These are phyloP conservation scores for Sabuloglossum arenarium DNA, from an alignment of 495 filamentous ascomycete genomes.

Conservation along the genomic window DNA sequence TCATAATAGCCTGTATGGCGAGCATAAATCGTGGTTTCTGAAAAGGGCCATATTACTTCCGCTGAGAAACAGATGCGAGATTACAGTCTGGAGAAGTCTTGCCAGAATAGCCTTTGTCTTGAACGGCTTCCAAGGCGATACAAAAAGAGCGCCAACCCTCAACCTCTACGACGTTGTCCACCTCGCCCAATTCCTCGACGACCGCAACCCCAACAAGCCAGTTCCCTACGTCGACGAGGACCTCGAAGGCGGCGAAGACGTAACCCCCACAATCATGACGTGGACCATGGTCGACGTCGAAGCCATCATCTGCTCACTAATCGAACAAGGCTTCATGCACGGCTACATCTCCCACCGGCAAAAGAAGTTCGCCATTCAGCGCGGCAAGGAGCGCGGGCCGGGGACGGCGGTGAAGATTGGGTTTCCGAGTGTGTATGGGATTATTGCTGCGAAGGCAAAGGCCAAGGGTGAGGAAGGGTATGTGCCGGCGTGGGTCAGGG, in stretches of 20 bases:
- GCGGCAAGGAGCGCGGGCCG: constrained; percentile 41
- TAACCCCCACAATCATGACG: constrained; percentile 8
- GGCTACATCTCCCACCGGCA: constrained; percentile 68
- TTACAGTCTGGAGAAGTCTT: constrained; percentile 69
- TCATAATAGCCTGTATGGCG: constrained; percentile 36
- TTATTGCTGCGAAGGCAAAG: constrained; percentile 23
- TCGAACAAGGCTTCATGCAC: constrained; percentile 64
- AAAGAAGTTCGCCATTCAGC: constrained; percentile 60
- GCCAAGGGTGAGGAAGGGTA: constrained; percentile 11
- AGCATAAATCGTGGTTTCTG: constrained; percentile 45
- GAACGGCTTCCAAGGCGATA: constrained; percentile 30
- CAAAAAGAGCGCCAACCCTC: constrained; percentile 31
- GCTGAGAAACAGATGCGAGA: constrained; percentile 49
- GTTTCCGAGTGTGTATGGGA: constrained; percentile 39
- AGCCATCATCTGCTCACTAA: constrained; percentile 48
- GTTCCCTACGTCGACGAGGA: constrained; percentile 22
- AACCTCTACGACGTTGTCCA: constrained; percentile 32
- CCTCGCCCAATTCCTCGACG: constrained; percentile 21
- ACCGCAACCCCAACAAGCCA: constrained; percentile 5
- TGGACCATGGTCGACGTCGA: constrained; percentile 48
- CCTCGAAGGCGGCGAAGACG: constrained; percentile 14
- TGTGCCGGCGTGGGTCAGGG: constrained; percentile 37
- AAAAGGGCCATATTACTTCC: constrained; percentile 53
- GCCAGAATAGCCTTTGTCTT: constrained; percentile 56
- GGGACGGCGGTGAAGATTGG: constrained; percentile 27